These are phyloP conservation scores for Pythium sukuiense DNA, from an alignment of 352 stramenopile species.

Conservation along the genomic window DNA sequence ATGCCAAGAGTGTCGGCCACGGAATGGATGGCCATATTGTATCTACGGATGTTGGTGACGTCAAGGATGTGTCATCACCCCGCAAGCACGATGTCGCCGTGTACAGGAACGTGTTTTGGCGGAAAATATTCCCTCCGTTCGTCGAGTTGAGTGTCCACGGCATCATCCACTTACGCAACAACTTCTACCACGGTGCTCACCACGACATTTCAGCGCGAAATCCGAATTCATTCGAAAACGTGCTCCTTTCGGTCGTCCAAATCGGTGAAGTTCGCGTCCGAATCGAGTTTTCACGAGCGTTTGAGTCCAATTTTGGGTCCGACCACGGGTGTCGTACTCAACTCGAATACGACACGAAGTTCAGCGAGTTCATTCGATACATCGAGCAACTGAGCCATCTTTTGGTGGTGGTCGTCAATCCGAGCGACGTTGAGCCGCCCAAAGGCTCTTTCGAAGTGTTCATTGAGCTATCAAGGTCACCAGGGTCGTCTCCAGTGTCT, in stretches of 20 bases:
- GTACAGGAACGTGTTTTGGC: slow-evolving; percentile 64
- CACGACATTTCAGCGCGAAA: slow-evolving; percentile 38
- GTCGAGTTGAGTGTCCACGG: neutral
- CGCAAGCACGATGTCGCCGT: slow-evolving; percentile 35
- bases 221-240: slow-evolving; percentile 58
- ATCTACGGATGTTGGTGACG: neutral
- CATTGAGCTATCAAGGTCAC: slow-evolving; percentile 40
- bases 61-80: slow-evolving; percentile 5
- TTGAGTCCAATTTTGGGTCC: slow-evolving; percentile 35
- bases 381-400: slow-evolving; percentile 60
- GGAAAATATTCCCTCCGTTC: slow-evolving; percentile 42
- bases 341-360: slow-evolving; percentile 53
- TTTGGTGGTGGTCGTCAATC: slow-evolving; percentile 46
- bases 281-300: slow-evolving; percentile 39
- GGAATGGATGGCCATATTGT: neutral
- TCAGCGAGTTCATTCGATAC: slow-evolving; percentile 30
- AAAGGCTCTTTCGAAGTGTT: slow-evolving; percentile 58
- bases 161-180: slow-evolving; percentile 43
- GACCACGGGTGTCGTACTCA: slow-evolving; percentile 55
- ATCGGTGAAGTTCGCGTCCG: slow-evolving; percentile 47
- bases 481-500: slow-evolving; percentile 20
- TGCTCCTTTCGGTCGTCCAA: slow-evolving; percentile 53
- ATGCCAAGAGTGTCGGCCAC: neutral
- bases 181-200: slow-evolving; percentile 64
- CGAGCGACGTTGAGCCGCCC: slow-evolving; percentile 16